These are phyloP conservation scores for Solanum paucissectum DNA, from an alignment of 257 asterid species.

Conservation along the genomic window DNA sequence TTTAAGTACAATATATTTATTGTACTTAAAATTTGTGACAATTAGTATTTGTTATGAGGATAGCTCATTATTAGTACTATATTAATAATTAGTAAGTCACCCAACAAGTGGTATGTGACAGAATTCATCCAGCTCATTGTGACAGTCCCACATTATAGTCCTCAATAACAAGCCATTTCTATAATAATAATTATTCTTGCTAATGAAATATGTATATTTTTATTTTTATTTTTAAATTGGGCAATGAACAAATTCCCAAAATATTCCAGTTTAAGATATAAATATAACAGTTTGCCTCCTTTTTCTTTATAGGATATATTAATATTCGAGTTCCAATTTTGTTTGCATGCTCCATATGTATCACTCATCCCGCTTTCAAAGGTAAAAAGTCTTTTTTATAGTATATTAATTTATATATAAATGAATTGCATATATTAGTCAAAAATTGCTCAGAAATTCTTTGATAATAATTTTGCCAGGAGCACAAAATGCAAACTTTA, in stretches of 20 bases:
- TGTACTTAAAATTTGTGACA: background rate
- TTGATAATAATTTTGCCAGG: background rate
- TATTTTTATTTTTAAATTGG: background rate
- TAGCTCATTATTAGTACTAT: background rate
- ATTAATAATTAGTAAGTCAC: background rate
- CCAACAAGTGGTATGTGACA: conserved; percentile 3
- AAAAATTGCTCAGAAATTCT: background rate
- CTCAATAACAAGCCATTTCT: background rate
- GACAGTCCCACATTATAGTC: background rate
- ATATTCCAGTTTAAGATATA: background rate
- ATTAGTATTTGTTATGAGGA: background rate
- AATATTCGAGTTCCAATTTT: background rate
- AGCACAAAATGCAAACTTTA: background rate
- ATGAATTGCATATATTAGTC: background rate
- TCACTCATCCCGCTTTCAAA: background rate
- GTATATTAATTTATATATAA: background rate
- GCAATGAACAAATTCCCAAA: background rate
- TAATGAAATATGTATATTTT: background rate
- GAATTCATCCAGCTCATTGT: conserved; percentile 29
- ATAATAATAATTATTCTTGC: background rate
- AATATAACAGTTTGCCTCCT: background rate
- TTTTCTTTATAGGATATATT: background rate
- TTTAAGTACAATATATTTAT: background rate
- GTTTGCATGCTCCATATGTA: background rate
- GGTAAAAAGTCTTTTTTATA: background rate